Conservation (phyloP, 176 grass and related monocot species). For the Triticum timopheevii region DNA sequence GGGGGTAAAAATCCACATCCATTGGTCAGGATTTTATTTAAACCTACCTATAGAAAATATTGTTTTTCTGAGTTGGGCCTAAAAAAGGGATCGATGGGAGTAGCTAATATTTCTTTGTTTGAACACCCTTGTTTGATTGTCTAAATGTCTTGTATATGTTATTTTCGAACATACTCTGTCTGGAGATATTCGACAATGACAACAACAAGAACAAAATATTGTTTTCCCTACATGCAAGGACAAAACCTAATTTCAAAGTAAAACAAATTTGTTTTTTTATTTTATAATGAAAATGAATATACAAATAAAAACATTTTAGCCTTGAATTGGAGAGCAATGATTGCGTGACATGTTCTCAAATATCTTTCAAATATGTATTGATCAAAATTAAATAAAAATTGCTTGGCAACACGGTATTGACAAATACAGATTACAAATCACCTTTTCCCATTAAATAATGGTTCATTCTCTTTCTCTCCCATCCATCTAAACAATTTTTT, state of each 20-base stretch:
- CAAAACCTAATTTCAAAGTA: neutral
- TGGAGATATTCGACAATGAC: neutral
- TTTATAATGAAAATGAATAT: neutral
- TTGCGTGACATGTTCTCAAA: no score
- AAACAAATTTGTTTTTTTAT: no score
- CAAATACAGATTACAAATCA: no score
- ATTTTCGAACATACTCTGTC: neutral
- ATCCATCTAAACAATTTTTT: no score
- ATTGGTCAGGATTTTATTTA: neutral
- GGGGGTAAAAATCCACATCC: neutral
- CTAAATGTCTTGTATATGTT: neutral
- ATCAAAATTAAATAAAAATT: no score
- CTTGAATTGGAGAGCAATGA: neutral
- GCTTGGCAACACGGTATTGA: no score
- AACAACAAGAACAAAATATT: neutral
- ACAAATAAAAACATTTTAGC: neutral
- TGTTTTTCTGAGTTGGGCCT: no score
- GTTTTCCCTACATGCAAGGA: neutral
- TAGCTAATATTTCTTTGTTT: conserved; percentile 6
- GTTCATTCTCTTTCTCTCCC: no score
- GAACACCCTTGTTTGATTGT: neutral
- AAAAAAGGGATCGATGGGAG: neutral
- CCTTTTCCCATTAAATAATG: no score
- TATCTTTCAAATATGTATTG: no score
- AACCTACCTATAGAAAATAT: no score